phyloP scores from a whole-genome alignment of 805 yeast species.

The Wickerhamomyces silvicola region DNA sequence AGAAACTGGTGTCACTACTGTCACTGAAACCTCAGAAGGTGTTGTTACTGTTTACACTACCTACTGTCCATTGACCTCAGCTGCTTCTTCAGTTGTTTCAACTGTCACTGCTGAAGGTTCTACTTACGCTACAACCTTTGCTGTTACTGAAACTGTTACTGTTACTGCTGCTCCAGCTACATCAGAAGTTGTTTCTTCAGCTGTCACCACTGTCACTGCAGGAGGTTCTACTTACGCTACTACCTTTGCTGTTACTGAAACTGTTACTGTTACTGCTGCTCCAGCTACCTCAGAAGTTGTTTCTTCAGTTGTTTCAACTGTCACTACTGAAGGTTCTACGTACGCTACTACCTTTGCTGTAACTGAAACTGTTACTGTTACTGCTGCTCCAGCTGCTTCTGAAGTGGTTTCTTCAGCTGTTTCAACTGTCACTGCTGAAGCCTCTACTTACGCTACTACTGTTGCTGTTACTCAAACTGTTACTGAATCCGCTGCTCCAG shows the following conservation, averaged over 20 bases:
- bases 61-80: constrained; percentile 14
- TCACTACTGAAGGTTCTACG: background rate
- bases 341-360: background rate
- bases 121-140: background rate
- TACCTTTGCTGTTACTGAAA: constrained; percentile 6
- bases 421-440: constrained; percentile 1
- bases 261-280: constrained; percentile 3
- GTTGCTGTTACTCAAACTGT: background rate
- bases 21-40: constrained; percentile 21
- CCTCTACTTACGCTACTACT: background rate
- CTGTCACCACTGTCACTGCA: background rate
- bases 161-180: constrained; percentile 1
- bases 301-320: background rate
- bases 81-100: constrained; percentile 4
- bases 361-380: background rate
- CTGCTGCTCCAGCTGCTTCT: constrained; percentile 1
- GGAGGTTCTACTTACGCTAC: background rate
- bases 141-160: too few species aligned
- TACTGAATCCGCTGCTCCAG: background rate
- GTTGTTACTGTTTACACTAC: constrained; percentile 8
- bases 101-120: background rate
- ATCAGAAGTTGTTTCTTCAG: constrained; percentile 1
- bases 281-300: constrained; percentile 3
- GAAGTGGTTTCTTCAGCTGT: background rate
- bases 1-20: constrained; percentile 15